These are phyloP conservation scores for Smittium culicis DNA, from an alignment of 371 early-diverging fungal species.

Conservation along the genomic window DNA sequence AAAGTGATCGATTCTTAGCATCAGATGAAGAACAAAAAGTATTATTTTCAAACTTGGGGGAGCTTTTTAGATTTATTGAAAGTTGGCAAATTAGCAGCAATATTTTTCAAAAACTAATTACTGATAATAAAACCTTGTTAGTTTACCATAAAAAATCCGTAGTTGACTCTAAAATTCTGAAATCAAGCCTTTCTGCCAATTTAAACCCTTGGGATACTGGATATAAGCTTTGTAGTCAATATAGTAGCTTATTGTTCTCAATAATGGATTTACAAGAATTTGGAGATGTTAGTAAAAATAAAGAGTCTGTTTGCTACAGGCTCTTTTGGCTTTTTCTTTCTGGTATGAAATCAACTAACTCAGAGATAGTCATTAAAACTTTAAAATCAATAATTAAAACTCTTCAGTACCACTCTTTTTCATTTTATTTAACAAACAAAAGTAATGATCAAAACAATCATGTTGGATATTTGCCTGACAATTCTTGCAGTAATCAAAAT, in stretches of 20 bases:
- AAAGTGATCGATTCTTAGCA: slow-evolving; percentile 10
- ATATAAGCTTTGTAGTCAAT: not conserved
- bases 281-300: not conserved
- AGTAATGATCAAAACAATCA: too few species aligned
- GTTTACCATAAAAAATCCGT: slow-evolving; percentile 23
- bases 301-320: not conserved
- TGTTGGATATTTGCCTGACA: too few species aligned
- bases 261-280: not conserved
- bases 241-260: slow-evolving; percentile 12
- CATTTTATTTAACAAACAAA: too few species aligned
- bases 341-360: slow-evolving; percentile 9
- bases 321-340: not conserved
- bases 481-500: too few species aligned
- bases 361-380: not conserved
- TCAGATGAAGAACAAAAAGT: slow-evolving; percentile 9
- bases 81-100: slow-evolving; percentile 18
- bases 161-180: not conserved
- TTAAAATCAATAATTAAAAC: not conserved
- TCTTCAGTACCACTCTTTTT: not conserved
- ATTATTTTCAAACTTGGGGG: not conserved
- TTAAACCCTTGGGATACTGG: slow-evolving; percentile 15
- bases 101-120: slow-evolving; percentile 6
- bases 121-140: not conserved
- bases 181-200: slow-evolving; percentile 2
- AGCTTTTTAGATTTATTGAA: slow-evolving; percentile 16